Evolutionary conservation across 2,329 filamentous ascomycete genomes (phyloP).

Genomic region (Talaromyces piceae): DNA sequence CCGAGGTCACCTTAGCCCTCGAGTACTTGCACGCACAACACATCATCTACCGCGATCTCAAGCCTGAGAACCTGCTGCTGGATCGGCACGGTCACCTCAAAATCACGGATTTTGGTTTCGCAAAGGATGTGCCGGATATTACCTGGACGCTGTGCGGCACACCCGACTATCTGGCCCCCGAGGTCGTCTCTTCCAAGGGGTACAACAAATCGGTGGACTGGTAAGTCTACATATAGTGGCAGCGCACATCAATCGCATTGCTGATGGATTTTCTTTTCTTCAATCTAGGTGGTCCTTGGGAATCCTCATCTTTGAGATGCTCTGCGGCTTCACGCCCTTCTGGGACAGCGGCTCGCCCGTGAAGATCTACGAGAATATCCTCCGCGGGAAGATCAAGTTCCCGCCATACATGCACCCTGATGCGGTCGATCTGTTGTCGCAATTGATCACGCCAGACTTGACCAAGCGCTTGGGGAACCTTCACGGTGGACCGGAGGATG

Average conservation of each 20-base stretch:
- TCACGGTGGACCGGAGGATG: slow-evolving; percentile 81
- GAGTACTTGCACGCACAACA: slow-evolving; percentile 92
- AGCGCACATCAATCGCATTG: neutral
- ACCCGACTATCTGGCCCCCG: slow-evolving; percentile 92
- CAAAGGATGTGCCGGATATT: slow-evolving; percentile 96
- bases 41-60: slow-evolving; percentile 96
- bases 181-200: slow-evolving; percentile 97
- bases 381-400: slow-evolving; percentile 93
- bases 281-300: slow-evolving; percentile 90
- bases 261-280: neutral
- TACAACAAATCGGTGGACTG: slow-evolving; percentile 99
- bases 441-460: slow-evolving; percentile 87
- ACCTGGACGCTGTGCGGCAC: slow-evolving; percentile 98
- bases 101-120: slow-evolving; percentile 97
- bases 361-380: slow-evolving; percentile 99
- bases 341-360: slow-evolving; percentile 97
- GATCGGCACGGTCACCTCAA: slow-evolving; percentile 92
- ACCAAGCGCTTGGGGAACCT: slow-evolving; percentile 93
- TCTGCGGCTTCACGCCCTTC: slow-evolving; percentile 97
- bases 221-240: slow-evolving; percentile 47
- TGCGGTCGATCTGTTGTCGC: slow-evolving; percentile 84
- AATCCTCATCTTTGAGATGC: slow-evolving; percentile 98
- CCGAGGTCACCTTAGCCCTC: slow-evolving; percentile 88
- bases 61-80: slow-evolving; percentile 86
- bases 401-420: slow-evolving; percentile 92